phyloP scores from a whole-genome alignment of 2,329 filamentous ascomycete genomes.

The Nothopassalora personata region DNA sequence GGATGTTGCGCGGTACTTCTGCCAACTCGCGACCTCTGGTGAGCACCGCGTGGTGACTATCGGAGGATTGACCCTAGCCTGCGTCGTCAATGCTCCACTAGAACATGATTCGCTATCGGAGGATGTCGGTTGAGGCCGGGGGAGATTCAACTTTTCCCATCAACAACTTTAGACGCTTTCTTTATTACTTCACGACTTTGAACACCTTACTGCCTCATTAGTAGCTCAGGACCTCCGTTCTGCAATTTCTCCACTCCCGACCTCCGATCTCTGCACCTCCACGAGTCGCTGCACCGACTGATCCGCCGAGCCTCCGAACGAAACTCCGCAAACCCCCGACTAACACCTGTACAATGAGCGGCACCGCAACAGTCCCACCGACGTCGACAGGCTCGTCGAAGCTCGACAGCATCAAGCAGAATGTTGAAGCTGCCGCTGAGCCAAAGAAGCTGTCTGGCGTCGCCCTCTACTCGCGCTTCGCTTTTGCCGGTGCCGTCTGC shows the following conservation, averaged over 20 bases:
- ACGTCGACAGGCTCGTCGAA: conserved; percentile 48
- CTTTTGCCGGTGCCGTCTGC: conserved; percentile 95
- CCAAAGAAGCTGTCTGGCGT: conserved; percentile 57
- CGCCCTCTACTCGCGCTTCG: conserved; percentile 88
- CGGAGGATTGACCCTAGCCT: too few relatives aligned
- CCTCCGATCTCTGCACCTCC: neutral
- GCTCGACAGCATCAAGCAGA: conserved; percentile 49
- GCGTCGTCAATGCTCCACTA: too few relatives aligned
- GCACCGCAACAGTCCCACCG: conserved; percentile 38
- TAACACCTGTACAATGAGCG: conserved; percentile 27
- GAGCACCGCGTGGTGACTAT: too few relatives aligned
- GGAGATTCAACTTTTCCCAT: neutral
- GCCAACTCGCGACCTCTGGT: too few relatives aligned
- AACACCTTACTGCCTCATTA: neutral
- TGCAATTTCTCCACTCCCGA: conserved; percentile 3
- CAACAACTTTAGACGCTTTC: neutral
- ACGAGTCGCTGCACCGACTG: neutral
- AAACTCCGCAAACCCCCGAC: neutral
- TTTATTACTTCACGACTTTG: neutral
- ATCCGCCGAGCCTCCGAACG: neutral
- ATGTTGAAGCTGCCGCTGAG: conserved; percentile 38
- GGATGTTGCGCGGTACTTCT: too few relatives aligned
- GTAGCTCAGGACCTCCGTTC: neutral
- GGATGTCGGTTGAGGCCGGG: too few relatives aligned
- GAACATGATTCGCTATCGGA: too few relatives aligned